phyloP scores from a whole-genome alignment of 139 green algal species.

The Monoraphidium neglectum region DNA sequence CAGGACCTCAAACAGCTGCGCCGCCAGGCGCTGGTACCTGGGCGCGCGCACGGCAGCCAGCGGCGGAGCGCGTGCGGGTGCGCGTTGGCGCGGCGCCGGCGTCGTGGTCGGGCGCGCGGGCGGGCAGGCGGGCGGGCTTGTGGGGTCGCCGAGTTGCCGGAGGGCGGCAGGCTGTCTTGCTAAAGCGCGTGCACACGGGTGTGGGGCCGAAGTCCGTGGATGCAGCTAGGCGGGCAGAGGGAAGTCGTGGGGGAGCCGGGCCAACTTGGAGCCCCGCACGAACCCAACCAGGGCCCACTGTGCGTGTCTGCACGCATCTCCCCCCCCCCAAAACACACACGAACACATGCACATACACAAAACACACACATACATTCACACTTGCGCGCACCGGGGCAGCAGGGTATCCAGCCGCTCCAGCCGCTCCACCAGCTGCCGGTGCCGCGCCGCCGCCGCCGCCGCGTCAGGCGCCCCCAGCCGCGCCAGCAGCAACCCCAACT shows the following conservation, averaged over 20 bases:
- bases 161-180: background rate
- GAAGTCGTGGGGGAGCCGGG: background rate
- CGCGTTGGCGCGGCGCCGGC: no score
- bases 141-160: no score
- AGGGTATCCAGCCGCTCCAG: constrained; percentile 14
- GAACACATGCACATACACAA: background rate
- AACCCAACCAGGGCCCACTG: background rate
- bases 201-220: background rate
- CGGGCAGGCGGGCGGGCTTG: no score
- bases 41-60: constrained; percentile 25
- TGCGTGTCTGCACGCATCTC: background rate
- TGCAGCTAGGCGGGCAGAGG: background rate
- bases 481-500: constrained; percentile 9
- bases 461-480: background rate
- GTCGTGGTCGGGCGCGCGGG: no score
- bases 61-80: background rate
- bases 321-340: background rate
- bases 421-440: constrained; percentile 11
- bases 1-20: constrained; percentile 39
- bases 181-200: background rate
- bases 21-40: constrained; percentile 30
- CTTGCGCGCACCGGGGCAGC: background rate
- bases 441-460: background rate
- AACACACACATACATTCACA: background rate
- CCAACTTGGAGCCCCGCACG: background rate